phyloP scores from a whole-genome alignment of 1,284 basidiomycete species.

The Cutaneotrichosporon cyanovorans region DNA sequence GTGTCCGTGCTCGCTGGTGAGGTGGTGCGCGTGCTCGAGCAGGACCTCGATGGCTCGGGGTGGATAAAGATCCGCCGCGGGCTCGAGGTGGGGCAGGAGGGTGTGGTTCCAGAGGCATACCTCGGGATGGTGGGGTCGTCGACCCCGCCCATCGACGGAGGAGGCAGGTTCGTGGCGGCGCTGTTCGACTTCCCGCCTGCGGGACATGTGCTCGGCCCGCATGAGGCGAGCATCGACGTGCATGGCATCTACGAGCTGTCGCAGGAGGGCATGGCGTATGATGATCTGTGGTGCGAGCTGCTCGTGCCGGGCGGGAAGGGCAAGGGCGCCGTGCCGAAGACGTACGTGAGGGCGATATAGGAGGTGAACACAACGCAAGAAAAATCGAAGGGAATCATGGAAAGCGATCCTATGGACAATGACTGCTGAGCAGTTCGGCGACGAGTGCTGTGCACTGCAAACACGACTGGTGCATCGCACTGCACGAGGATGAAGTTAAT shows the following conservation, averaged over 20 bases:
- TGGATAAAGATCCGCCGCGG: constrained; percentile 15
- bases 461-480: no score
- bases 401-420: no score
- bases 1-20: constrained; percentile 7
- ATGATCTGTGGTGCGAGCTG: constrained; percentile 18
- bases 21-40: constrained; percentile 18
- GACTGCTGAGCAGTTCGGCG: no score
- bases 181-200: constrained; percentile 18
- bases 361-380: no score
- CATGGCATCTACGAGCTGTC: constrained; percentile 19
- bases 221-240: constrained; percentile 9
- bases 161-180: constrained; percentile 12
- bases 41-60: constrained; percentile 16
- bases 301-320: constrained; percentile 10
- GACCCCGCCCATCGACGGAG: constrained; percentile 14
- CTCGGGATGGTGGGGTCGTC: constrained; percentile 7
- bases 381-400: no score
- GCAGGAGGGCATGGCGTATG: constrained; percentile 17
- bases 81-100: constrained; percentile 9
- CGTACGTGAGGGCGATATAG: constrained; percentile 6
- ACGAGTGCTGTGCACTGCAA: no score
- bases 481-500: no score
- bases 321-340: constrained; percentile 18
- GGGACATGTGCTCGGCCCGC: constrained; percentile 6
- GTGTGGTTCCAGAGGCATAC: constrained; percentile 11